Percentiles rank a stretch among this genome's conserved stretches.
Conservation (phyloP, 192 early-diverging fungal species). For the Lunasporangiospora selenospora region DNA sequence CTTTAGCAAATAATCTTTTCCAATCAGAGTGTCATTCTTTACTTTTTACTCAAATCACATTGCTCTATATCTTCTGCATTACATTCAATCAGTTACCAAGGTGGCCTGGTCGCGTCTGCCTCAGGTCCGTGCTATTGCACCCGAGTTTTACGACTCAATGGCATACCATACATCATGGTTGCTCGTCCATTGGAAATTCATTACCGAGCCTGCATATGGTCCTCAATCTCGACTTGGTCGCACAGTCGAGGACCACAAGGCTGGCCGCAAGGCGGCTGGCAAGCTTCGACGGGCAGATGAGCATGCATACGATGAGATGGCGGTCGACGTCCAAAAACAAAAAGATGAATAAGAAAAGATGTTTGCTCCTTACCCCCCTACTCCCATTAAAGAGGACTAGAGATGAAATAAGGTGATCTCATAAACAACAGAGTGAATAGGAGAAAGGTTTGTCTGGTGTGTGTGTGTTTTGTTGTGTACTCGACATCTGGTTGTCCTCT, state of each 20-base stretch:
- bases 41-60: background rate
- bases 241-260: slow-evolving; percentile 71
- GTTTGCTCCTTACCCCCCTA: no score
- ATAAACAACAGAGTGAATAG: no score
- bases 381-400: no score
- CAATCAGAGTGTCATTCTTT: background rate
- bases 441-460: no score
- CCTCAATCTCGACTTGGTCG: slow-evolving; percentile 86
- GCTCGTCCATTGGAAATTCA: slow-evolving; percentile 84
- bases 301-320: slow-evolving; percentile 46
- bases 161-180: slow-evolving; percentile 89
- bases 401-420: no score
- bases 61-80: background rate
- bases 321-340: slow-evolving; percentile 26
- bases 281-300: slow-evolving; percentile 45
- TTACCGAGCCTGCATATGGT: slow-evolving; percentile 72
- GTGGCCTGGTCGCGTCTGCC: slow-evolving; percentile 92
- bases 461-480: no score
- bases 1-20: background rate
- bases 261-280: slow-evolving; percentile 72
- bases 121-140: slow-evolving; percentile 75
- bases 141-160: slow-evolving; percentile 90
- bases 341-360: slow-evolving; percentile 21
- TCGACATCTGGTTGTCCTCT: no score
- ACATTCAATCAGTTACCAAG: slow-evolving; percentile 39